Evolutionary conservation across 768 basidiomycete genomes (phyloP).

Genomic region (Trichaptum fuscoviolaceum): DNA sequence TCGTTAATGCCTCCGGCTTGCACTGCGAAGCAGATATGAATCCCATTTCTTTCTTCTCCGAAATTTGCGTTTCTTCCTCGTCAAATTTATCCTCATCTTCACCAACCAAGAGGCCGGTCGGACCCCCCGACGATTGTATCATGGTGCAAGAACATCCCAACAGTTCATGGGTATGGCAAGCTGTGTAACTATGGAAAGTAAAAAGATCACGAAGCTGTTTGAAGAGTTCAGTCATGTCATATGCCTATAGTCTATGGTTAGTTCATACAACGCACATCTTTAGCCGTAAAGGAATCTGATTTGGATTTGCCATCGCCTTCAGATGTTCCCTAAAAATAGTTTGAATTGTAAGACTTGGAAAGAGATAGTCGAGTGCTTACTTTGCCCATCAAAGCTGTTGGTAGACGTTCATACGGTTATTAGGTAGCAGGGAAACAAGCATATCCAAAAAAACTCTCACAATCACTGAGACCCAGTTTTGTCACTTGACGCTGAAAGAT

Average conservation of each 20-base stretch:
- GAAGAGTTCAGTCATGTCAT: slow-evolving; percentile 5
- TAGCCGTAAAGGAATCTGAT: slow-evolving; percentile 80
- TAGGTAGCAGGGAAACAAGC: slow-evolving; percentile 7
- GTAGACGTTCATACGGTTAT: neutral
- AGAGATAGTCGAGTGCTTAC: slow-evolving; percentile 30
- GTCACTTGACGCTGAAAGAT: slow-evolving; percentile 93
- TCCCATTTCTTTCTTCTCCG: slow-evolving; percentile 28
- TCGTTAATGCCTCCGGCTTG: slow-evolving; percentile 36
- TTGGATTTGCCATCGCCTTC: slow-evolving; percentile 51
- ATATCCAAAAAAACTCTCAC: slow-evolving; percentile 49
- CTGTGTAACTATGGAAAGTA: slow-evolving; percentile 70
- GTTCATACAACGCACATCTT: slow-evolving; percentile 55
- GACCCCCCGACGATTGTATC: slow-evolving; percentile 6
- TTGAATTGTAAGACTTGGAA: neutral
- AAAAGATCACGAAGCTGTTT: slow-evolving; percentile 86
- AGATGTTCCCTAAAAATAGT: slow-evolving; percentile 14
- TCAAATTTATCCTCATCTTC: slow-evolving; percentile 23
- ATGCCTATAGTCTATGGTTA: slow-evolving; percentile 5
- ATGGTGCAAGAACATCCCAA: slow-evolving; percentile 69
- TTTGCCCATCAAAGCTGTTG: slow-evolving; percentile 64
- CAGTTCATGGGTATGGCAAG: slow-evolving; percentile 90
- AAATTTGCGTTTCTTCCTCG: slow-evolving; percentile 25
- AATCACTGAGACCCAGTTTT: slow-evolving; percentile 85
- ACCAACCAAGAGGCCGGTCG: slow-evolving; percentile 11
- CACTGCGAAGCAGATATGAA: slow-evolving; percentile 68